A percentile compares a stretch with the other conserved stretches of the same genome.
phyloP scores from a whole-genome alignment of 352 stramenopile genomes.

The Elongisporangium senticosum region DNA sequence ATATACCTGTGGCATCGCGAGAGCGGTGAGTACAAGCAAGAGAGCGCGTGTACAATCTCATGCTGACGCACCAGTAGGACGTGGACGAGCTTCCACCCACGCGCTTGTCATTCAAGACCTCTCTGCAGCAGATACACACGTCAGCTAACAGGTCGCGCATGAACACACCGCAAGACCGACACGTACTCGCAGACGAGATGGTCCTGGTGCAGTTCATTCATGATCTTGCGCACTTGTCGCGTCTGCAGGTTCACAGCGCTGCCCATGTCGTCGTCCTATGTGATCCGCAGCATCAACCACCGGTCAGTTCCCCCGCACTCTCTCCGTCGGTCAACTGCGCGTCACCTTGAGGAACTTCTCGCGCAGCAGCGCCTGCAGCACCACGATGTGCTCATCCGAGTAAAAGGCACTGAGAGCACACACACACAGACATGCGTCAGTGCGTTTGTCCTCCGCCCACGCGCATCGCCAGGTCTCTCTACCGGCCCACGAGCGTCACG shows the following conservation, averaged over 20 bases:
- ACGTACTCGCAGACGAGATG: slow-evolving; percentile 81
- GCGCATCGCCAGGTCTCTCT: slow-evolving; percentile 6
- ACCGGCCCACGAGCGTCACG: slow-evolving; percentile 78
- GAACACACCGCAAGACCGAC: background rate
- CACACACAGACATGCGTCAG: background rate
- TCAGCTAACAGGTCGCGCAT: slow-evolving; percentile 1
- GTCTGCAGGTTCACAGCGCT: slow-evolving; percentile 86
- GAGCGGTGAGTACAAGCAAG: background rate
- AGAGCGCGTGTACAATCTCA: background rate
- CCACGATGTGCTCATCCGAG: slow-evolving; percentile 83
- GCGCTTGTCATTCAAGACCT: slow-evolving; percentile 86
- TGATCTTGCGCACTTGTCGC: slow-evolving; percentile 85
- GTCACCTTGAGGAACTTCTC: slow-evolving; percentile 86
- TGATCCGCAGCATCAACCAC: background rate
- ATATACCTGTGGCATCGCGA: slow-evolving; percentile 56
- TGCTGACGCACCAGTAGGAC: slow-evolving; percentile 60
- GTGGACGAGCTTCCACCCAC: slow-evolving; percentile 78
- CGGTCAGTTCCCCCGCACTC: background rate
- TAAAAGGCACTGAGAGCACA: slow-evolving; percentile 68
- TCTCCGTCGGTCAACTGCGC: background rate
- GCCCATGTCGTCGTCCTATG: slow-evolving; percentile 85
- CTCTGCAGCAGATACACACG: slow-evolving; percentile 22
- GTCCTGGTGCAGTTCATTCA: slow-evolving; percentile 84
- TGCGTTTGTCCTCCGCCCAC: background rate
- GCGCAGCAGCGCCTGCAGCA: slow-evolving; percentile 76